Percentiles rank a stretch among this genome's conserved stretches.
phyloP scores from a whole-genome alignment of 805 yeast genomes.

The Hanseniaspora hatyaiensis region DNA sequence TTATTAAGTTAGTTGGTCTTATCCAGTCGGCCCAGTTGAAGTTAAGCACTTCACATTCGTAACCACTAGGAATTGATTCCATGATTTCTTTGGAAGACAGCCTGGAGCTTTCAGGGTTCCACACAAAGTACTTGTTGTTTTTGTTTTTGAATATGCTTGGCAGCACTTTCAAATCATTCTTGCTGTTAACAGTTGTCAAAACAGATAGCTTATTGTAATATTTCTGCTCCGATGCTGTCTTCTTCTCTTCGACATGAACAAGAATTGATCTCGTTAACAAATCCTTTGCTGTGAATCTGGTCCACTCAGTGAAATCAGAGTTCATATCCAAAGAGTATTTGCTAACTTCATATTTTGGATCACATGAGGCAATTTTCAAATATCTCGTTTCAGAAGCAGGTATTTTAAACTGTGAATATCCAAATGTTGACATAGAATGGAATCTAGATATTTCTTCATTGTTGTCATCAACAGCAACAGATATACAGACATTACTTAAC shows the following conservation, averaged over 20 bases:
- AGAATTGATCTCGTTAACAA: constrained; percentile 19
- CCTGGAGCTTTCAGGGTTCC: constrained; percentile 2
- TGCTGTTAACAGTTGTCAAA: not conserved
- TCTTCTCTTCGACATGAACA: constrained; percentile 20
- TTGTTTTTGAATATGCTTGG: constrained; percentile 83
- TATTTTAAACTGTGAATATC: constrained; percentile 63
- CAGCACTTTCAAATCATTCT: constrained; percentile 31
- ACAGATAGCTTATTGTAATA: not conserved
- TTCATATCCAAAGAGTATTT: constrained; percentile 23
- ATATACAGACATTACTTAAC: constrained; percentile 42
- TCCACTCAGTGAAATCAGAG: constrained; percentile 21
- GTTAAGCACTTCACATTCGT: constrained; percentile 64
- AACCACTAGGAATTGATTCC: constrained; percentile 20
- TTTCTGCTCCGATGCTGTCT: not conserved
- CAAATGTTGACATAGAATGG: constrained; percentile 63
- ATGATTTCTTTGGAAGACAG: not conserved
- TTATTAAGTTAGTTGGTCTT: constrained; percentile 62
- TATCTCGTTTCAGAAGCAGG: constrained; percentile 16
- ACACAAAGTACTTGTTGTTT: constrained; percentile 27
- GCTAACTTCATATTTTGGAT: constrained; percentile 19
- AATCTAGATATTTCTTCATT: constrained; percentile 39
- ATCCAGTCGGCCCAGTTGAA: constrained; percentile 93
- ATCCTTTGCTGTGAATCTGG: constrained; percentile 19
- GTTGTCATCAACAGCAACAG: constrained; percentile 28
- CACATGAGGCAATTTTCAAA: constrained; percentile 21